phyloP scores from a whole-genome alignment of 768 basidiomycete genomes.

The Tricholoma flavovirens region DNA sequence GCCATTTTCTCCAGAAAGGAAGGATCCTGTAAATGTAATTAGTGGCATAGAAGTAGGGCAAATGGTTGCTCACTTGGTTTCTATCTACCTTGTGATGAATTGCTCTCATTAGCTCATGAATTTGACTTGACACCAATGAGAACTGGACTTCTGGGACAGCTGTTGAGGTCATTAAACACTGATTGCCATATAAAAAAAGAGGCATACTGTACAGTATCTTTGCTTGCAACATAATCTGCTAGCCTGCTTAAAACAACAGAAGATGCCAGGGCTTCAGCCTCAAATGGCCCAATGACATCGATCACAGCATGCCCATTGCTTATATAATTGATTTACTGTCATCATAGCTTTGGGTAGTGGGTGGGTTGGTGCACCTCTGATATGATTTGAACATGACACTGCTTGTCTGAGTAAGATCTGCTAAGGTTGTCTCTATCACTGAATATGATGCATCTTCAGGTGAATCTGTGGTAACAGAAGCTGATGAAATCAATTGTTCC shows the following conservation, averaged over 20 bases:
- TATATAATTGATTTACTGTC: constrained; percentile 64
- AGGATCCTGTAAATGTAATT: constrained; percentile 6
- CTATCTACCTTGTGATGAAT: constrained; percentile 10
- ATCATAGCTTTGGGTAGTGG: constrained; percentile 59
- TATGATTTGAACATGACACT: constrained; percentile 58
- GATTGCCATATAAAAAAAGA: neutral
- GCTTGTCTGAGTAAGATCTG: constrained; percentile 45
- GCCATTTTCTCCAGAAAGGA: constrained; percentile 44
- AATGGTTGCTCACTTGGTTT: constrained; percentile 4
- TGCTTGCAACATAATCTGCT: constrained; percentile 86
- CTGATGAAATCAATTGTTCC: constrained; percentile 32
- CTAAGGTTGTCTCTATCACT: constrained; percentile 11
- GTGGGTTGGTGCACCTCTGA: constrained; percentile 52
- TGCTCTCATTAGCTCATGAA: constrained; percentile 38
- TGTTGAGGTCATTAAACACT: constrained; percentile 18
- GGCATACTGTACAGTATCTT: constrained; percentile 68
- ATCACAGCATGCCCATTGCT: constrained; percentile 84
- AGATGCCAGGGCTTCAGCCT: constrained; percentile 84
- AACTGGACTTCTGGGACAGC: constrained; percentile 66
- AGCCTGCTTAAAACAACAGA: constrained; percentile 66
- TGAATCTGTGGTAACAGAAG: neutral
- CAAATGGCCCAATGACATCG: constrained; percentile 60
- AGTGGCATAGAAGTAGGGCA: neutral
- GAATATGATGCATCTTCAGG: constrained; percentile 6
- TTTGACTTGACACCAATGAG: constrained; percentile 48